Percentiles rank a stretch among this genome's conserved stretches.
Evolutionary conservation across 108 stramenopile genomes (phyloP).

Genomic region (Stephanodiscus triporus): DNA sequence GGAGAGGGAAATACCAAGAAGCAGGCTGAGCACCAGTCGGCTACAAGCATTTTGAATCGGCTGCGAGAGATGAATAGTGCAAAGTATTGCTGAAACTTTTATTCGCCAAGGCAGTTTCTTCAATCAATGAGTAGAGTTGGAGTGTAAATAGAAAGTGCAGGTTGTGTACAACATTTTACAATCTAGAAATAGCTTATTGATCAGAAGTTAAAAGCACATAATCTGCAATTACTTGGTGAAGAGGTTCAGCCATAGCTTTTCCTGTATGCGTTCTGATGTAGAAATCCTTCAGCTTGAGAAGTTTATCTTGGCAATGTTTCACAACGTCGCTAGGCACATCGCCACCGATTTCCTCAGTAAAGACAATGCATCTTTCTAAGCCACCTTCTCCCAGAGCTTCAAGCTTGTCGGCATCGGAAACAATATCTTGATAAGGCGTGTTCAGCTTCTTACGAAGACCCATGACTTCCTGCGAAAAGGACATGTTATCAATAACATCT

Average conservation of each 20-base stretch:
- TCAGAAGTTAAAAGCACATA: not conserved
- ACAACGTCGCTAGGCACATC: too few relatives aligned
- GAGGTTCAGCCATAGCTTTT: not conserved
- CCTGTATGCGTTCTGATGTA: not conserved
- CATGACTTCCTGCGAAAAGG: not conserved
- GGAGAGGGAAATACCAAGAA: conserved; percentile 36
- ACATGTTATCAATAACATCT: not conserved
- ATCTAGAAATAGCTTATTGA: too few relatives aligned
- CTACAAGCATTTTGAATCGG: conserved; percentile 24
- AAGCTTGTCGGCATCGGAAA: not conserved
- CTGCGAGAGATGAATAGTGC: conserved; percentile 15
- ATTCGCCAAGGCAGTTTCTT: too few relatives aligned
- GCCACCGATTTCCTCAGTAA: too few relatives aligned
- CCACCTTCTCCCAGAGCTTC: not conserved
- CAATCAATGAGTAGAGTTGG: too few relatives aligned
- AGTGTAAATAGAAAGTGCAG: too few relatives aligned
- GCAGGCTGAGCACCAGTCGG: conserved; percentile 27
- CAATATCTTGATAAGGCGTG: not conserved
- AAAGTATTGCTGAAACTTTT: not conserved
- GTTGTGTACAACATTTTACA: too few relatives aligned
- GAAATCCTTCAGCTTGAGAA: not conserved
- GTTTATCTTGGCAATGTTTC: not conserved
- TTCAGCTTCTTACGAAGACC: not conserved
- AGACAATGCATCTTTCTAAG: not conserved
- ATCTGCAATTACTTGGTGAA: not conserved